Percentiles rank a stretch among this genome's conserved stretches.
phyloP scores from a whole-genome alignment of 208 protist genomes.

The Leptomonas seymouri region DNA sequence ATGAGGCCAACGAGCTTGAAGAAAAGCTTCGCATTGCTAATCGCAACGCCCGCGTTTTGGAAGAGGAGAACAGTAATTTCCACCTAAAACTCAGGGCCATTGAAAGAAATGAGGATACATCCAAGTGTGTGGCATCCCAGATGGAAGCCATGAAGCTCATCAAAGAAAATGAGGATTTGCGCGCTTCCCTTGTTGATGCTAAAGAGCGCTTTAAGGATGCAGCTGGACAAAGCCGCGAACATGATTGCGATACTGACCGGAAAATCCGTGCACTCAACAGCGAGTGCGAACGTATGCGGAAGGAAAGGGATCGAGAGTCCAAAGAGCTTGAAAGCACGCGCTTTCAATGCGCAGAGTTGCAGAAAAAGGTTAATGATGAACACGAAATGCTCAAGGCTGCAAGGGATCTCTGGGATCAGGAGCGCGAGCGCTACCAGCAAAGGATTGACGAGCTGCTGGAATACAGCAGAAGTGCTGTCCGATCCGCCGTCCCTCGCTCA shows the following conservation, averaged over 20 bases:
- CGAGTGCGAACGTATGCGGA: conserved; percentile 34
- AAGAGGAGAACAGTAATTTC: conserved; percentile 80
- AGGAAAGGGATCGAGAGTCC: conserved; percentile 33
- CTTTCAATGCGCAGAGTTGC: conserved; percentile 41
- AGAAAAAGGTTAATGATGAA: conserved; percentile 40
- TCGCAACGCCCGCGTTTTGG: conserved; percentile 69
- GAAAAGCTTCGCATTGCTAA: conserved; percentile 77
- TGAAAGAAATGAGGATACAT: conserved; percentile 16
- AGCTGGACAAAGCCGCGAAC: background rate
- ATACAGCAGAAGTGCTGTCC: conserved; percentile 22
- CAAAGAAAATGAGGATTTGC: conserved; percentile 57
- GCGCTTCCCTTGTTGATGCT: conserved; percentile 20
- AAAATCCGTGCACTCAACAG: conserved; percentile 23
- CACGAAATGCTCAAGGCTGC: conserved; percentile 39
- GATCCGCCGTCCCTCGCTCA: background rate
- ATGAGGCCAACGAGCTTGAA: conserved; percentile 54
- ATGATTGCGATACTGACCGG: conserved; percentile 12
- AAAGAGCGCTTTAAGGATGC: conserved; percentile 13
- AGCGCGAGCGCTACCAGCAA: conserved; percentile 55
- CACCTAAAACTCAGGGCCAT: conserved; percentile 43
- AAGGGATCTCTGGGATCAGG: conserved; percentile 57
- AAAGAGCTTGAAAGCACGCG: conserved; percentile 49
- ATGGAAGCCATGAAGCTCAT: conserved; percentile 63
- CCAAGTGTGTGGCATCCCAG: conserved; percentile 13
- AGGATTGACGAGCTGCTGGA: conserved; percentile 54